Conservation (phyloP, 2,329 filamentous ascomycete species). For the Colletotrichum sp. region DNA sequence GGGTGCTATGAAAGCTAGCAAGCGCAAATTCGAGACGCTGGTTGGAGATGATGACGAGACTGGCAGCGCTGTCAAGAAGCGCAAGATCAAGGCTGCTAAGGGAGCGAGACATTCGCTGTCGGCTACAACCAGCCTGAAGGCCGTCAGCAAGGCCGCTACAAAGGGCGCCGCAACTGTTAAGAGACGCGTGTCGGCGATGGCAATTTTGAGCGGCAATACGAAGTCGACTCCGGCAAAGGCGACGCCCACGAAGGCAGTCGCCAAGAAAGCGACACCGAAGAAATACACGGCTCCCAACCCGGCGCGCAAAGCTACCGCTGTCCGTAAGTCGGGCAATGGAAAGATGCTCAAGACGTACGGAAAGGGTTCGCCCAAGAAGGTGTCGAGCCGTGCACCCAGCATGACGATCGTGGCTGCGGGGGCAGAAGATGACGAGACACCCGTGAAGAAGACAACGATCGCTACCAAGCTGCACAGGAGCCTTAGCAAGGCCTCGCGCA, state of each 20-base stretch:
- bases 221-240: conserved; percentile 17
- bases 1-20: conserved; percentile 50
- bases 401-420: conserved; percentile 21
- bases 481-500: conserved; percentile 21
- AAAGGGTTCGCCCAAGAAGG: conserved; percentile 14
- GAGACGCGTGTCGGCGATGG: conserved; percentile 38
- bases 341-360: conserved; percentile 23
- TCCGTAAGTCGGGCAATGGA: conserved; percentile 21
- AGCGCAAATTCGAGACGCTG: conserved; percentile 62
- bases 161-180: conserved; percentile 34
- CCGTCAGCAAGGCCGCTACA: conserved; percentile 37
- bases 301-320: conserved; percentile 13
- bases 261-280: conserved; percentile 5
- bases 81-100: conserved; percentile 38
- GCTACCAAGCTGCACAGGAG: conserved; percentile 7
- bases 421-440: background rate
- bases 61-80: conserved; percentile 22
- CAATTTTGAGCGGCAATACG: conserved; percentile 19
- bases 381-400: conserved; percentile 13
- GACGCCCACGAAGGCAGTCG: background rate
- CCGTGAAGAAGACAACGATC: background rate
- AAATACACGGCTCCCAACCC: conserved; percentile 20
- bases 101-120: conserved; percentile 40
- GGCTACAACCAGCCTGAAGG: conserved; percentile 26
- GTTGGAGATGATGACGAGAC: conserved; percentile 44